Evolutionary conservation across 176 grass and related monocot species (phyloP), one percentile per base, ranked within the genome.

Genomic region (Eragrostis nindensis): DNA sequence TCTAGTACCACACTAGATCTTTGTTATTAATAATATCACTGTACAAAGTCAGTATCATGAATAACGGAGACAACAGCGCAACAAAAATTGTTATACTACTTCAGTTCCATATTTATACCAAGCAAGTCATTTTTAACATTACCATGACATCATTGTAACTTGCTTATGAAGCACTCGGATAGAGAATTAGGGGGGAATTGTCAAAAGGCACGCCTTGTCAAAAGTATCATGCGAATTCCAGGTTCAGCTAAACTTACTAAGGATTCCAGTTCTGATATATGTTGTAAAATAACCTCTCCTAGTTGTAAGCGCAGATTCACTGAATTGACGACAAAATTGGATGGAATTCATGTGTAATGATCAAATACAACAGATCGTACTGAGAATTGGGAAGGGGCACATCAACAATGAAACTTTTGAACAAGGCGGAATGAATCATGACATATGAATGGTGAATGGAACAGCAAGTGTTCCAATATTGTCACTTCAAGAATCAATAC

Each of bases 21-120:
- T 61, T 57, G 40, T 65, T 64, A 45, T 79, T 75, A 70, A 63
- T 69, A 64, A 55, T 41, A 19, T 36, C 70, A 70, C 32, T 39
- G 44, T 76, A 70, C 54, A 70, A 27, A 21, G 26, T 7, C 19
- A 57, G 25, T 48, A 71, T 74, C 24, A 76, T 89, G 67, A 52
- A 36, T 75, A 63, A 84, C 47, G 55, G 21, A 85, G 82, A 80
- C 84, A 88, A 67, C 43, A 84, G 62, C 39, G 69, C 25, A 48
- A 38, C 22, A 24, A 6, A 21, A 73, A 60, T 22, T 74, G 16
- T 55, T 18, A 18, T 21, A 46, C n/a, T n/a, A n/a, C 24, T 27
- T 74, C 17, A 80, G 14, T 53, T 68, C 21, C 62, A 62, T 74
- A 64, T 45, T 62, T 49, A 30, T 25, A 69, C 60, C 43, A 53